Evolutionary conservation across 2,329 filamentous ascomycete species (phyloP), one percentile per base, ranked within the genome.

Genomic region (Pseudogymnoascus sp.): DNA sequence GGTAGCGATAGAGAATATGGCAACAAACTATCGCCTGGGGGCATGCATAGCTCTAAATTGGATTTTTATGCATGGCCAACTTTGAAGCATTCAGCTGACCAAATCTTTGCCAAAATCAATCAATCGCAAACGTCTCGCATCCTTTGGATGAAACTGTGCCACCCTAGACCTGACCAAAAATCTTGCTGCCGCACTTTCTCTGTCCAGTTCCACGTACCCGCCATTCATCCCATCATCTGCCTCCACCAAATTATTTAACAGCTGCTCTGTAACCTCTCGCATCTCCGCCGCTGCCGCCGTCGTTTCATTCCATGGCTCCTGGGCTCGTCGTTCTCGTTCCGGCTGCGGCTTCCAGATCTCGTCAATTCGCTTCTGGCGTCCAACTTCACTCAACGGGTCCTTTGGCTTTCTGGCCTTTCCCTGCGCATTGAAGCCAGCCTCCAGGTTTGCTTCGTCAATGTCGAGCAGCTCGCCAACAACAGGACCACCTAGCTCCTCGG

Each of bases 401-500:
- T 79, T 83, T 12, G 74, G 63, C 68, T 80, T 83, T 68, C 81
- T 84, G 18, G 77, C 76, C 65, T 82, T 84, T 11, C 84, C 85
- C 64, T 85, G 82, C 0, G 82, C 75, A 67, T 79, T 87, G 72
- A 88, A 88, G 1, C 84, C 85, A 7, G 80, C 82, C 4, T 79
- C 81, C 5, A 88, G 75, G 66, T 82, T 83, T 49, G 88, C 82
- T 7, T 82, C 69, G 78, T 86, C 76, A 77, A 89, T 70, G 73
- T 89, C 85, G 71, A 88, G 80, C 68, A 88, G 79, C 67, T 91
- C 88, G 3, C 91, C 90, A 0, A 93, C 90, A 9, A 92, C 88
- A 0, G 91, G 91, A 0, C 91, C 91, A 6, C 91, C 91, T 1
- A 93, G 80, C 70, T 92, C 89, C 76, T 96, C 91, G 0, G 90